Base-by-base conservation (phyloP, 345 rosid species). In the Atalantia buxifolia region DNA sequence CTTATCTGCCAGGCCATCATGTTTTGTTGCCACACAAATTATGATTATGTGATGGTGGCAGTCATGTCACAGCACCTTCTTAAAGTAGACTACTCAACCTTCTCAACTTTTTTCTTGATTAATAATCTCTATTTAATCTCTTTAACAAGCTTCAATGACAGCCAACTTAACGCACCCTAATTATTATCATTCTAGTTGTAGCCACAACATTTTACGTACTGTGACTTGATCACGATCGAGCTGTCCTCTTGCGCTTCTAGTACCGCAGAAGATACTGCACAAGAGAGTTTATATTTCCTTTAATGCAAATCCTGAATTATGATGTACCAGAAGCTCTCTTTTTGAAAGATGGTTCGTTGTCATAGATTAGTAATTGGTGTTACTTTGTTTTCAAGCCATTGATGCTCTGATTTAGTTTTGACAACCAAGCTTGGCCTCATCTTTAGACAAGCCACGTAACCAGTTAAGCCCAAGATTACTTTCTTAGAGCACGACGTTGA, bases 11-110 rank as follows among this genome's bases (percentile, higher is more conserved):
- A 4, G 21, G 14, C 81, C 74, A 2, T 66, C 83, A 70, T 38
- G 25, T 12, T 72, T 36, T 72, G 21, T 69, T 78, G 72, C 59
- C 77, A 65, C 81, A n/a, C 56, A 78, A 69, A 69, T 72, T 61
- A 78, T 72, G 59, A 59, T 13, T 9, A 48, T 22, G 24, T 25
- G 77, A 63, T 72, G 76, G 80, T 76, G 79, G 84, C 55, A 64
- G 76, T 86, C 89, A 69, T 69, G 35, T 82, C 87, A 72, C 31
- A 76, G 59, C 87, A 84, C 82, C 81, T 78, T 69, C 72, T 72
- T 78, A 68, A 76, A 80, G 82, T 76, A 69, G 85, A 86, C 85
- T 27, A 31, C 76, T 27, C 84, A 77, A 80, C 82, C 81, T 67
- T 78, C 70, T 64, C 66, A 45, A 57, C 71, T 71, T 40, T 40